These are phyloP conservation scores for Trypanosoma lewisi DNA, from an alignment of 208 protist species.

Conservation along the genomic window DNA sequence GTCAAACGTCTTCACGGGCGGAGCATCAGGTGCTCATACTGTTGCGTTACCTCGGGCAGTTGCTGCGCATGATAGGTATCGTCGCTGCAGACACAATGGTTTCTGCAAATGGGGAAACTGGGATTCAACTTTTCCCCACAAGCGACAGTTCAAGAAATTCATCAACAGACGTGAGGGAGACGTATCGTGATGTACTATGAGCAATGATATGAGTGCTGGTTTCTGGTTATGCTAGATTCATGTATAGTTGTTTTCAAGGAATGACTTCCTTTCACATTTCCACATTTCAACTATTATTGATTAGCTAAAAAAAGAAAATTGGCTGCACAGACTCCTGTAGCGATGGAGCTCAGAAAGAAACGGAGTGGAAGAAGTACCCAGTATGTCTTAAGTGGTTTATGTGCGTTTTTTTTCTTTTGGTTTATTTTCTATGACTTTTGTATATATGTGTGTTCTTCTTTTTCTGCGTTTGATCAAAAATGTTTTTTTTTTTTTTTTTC, in stretches of 20 bases:
- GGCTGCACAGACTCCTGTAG: not conserved
- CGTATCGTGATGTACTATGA: conserved; percentile 21
- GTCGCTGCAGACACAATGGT: conserved; percentile 16
- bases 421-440: conserved; percentile 3
- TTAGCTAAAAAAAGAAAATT: not conserved
- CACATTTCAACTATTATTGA: not conserved
- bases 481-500: not conserved
- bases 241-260: not conserved
- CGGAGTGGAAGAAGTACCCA: too few species aligned
- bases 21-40: conserved; percentile 32
- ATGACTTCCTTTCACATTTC: not conserved
- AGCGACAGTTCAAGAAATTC: not conserved
- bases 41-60: conserved; percentile 31
- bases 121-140: conserved; percentile 17
- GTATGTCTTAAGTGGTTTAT: too few species aligned
- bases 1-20: conserved; percentile 11
- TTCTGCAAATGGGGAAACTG: conserved; percentile 1
- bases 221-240: not conserved
- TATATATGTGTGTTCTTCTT: not conserved
- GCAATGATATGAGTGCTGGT: not conserved
- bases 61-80: conserved; percentile 25
- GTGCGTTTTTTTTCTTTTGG: conserved; percentile 5
- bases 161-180: conserved; percentile 10
- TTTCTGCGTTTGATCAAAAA: not conserved
- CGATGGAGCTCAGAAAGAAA: too few species aligned